Percentiles rank a stretch among this genome's conserved stretches.
phyloP scores from a whole-genome alignment of 345 rosid species.

The Limnanthes douglasii region DNA sequence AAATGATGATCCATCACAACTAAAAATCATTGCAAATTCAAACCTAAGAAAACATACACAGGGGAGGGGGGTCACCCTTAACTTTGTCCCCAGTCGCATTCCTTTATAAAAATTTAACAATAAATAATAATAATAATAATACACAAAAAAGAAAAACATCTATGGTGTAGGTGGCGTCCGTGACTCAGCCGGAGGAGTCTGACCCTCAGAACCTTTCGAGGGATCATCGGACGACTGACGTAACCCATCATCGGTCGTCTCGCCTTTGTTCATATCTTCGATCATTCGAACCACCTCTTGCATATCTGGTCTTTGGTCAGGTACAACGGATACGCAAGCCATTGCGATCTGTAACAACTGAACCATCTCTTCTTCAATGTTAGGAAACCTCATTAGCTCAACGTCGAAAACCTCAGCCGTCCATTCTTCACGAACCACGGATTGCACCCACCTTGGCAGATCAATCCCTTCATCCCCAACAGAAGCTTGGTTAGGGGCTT shows the following conservation, averaged over 20 bases:
- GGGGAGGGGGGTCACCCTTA: too few relatives aligned
- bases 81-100: too few relatives aligned
- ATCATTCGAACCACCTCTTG: slow-evolving; percentile 80
- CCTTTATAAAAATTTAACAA: too few relatives aligned
- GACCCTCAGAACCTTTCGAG: slow-evolving; percentile 82
- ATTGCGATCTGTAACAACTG: slow-evolving; percentile 90
- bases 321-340: slow-evolving; percentile 76
- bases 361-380: slow-evolving; percentile 97
- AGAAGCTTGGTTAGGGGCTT: slow-evolving; percentile 91
- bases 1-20: too few relatives aligned
- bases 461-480: slow-evolving; percentile 95
- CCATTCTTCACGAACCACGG: slow-evolving; percentile 97
- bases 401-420: slow-evolving; percentile 94
- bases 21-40: too few relatives aligned
- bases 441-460: slow-evolving; percentile 93
- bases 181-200: slow-evolving; percentile 65
- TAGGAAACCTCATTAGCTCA: slow-evolving; percentile 82
- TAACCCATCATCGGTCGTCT: slow-evolving; percentile 61
- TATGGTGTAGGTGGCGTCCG: slow-evolving; percentile 76
- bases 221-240: slow-evolving; percentile 96
- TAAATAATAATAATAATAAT: too few relatives aligned
- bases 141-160: too few relatives aligned
- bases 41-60: too few relatives aligned
- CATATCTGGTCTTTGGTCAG: slow-evolving; percentile 88
- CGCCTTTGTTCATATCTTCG: slow-evolving; percentile 72